Conservation (phyloP, 2,329 filamentous ascomycete genomes). For the Colletotrichum navitas region DNA sequence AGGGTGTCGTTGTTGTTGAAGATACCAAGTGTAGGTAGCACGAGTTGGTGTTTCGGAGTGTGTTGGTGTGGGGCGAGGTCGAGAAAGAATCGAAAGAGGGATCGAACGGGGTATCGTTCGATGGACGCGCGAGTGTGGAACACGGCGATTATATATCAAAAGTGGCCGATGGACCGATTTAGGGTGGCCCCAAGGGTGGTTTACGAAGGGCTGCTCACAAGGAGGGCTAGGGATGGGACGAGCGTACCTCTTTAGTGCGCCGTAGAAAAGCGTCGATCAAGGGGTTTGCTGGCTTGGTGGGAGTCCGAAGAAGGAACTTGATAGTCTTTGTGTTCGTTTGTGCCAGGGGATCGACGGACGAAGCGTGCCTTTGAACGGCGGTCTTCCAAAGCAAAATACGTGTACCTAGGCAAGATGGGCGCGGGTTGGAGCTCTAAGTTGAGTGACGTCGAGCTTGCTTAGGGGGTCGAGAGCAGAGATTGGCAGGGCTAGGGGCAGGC, state of each 20-base stretch:
- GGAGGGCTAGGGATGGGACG: conserved; percentile 38
- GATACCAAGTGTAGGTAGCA: neutral
- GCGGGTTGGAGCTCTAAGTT: conserved; percentile 39
- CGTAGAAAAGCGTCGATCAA: conserved; percentile 40
- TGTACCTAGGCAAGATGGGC: conserved; percentile 6
- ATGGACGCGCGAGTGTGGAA: conserved; percentile 29
- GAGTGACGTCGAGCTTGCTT: conserved; percentile 35
- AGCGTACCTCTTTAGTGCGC: conserved; percentile 34
- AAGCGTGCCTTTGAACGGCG: conserved; percentile 29
- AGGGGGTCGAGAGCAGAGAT: neutral
- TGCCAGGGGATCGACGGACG: conserved; percentile 32
- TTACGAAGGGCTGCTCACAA: conserved; percentile 38
- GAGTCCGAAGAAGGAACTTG: conserved; percentile 31
- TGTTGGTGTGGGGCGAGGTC: conserved; percentile 39
- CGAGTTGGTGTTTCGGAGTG: conserved; percentile 29
- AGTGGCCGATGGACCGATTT: conserved; percentile 41
- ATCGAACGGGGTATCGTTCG: conserved; percentile 42
- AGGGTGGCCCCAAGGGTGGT: conserved; percentile 37
- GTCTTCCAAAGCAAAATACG: conserved; percentile 23
- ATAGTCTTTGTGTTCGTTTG: conserved; percentile 36
- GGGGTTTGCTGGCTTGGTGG: conserved; percentile 39
- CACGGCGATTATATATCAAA: conserved; percentile 38
- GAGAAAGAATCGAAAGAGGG: conserved; percentile 39
- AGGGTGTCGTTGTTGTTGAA: neutral
- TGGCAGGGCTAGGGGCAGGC: neutral